Evolutionary conservation across 108 stramenopile genomes (phyloP).

Genomic region (Fragilaria crotonensis): DNA sequence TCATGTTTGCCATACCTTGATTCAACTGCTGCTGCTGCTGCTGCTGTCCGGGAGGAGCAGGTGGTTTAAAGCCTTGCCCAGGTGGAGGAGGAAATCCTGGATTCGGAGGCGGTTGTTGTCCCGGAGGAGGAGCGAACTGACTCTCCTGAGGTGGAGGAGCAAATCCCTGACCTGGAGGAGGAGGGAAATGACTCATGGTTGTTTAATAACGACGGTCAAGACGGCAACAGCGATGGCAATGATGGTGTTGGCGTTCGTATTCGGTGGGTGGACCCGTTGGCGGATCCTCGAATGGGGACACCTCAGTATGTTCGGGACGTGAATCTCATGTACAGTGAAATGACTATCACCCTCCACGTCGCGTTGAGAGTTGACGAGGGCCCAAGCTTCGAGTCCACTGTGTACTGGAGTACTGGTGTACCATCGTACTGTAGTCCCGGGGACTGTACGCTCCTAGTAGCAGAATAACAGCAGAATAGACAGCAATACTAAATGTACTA

Average conservation of each 20-base stretch:
- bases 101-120: constrained; percentile 3
- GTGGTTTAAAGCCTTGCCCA: neutral
- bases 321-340: no score
- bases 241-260: neutral
- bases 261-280: no score
- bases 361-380: neutral
- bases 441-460: no score
- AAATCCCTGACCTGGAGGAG: neutral
- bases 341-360: no score
- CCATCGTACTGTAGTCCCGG: no score
- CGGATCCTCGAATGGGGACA: no score
- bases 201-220: neutral
- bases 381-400: no score
- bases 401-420: no score
- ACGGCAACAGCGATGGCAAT: neutral
- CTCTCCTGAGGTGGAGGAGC: neutral
- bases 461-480: no score
- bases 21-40: constrained; percentile 24
- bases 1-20: constrained; percentile 46
- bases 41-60: constrained; percentile 27
- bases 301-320: no score
- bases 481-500: no score
- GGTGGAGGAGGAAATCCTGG: constrained; percentile 4
- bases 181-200: neutral
- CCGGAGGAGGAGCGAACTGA: neutral